Base-by-base conservation (phyloP, 495 filamentous ascomycete genomes). In the Annulohypoxylon maeteangense region DNA sequence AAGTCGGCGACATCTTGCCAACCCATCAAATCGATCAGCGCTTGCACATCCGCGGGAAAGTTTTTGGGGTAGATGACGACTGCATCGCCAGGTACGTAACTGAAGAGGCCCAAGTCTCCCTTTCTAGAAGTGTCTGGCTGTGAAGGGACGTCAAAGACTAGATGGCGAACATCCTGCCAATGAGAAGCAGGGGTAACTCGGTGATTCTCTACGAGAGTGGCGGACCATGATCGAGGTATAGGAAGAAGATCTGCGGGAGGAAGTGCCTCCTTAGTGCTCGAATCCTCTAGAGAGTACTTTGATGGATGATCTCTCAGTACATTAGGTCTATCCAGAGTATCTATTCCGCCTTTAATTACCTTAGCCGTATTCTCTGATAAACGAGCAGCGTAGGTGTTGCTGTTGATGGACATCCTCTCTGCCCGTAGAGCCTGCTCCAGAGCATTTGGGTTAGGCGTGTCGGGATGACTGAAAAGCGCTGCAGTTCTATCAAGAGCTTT, bases 81-180 rank as follows among this genome's bases (percentile, higher is more conserved):
- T 16, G 91, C 88, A 62, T 95, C 90, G 3, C 95, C 94, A 0
- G 96, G 93, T 0, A 73, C 70, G 62, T 90, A 72, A 45, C 50
- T 59, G 23, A 70, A 63, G 45, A 57, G 88, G 0, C 76, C 64
- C 12, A 86, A 65, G 0, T 77, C 36, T 1, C 36, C 45, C 8
- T 20, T 51, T 7, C 22, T 66, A 27, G 4, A 40, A 0, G 32
- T 20, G 14, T 54, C 62, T 40, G 64, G 56, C 16, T 44, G 68
- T 8, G 82, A 75, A 0, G 82, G 66, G 2, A 90, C 76, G 0
- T 83, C 82, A 14, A 97, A 81, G 1, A 76, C 78, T n/a, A 98
- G 79, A 55, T 89, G 87, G 2, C 95, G 90, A 31, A 98, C 95
- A 82, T 98, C 96, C 78, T 99, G 95, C 91, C 93, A 98, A 78